phyloP scores from a whole-genome alignment of 108 stramenopile species.

The Nannochloropsis oceanica region DNA sequence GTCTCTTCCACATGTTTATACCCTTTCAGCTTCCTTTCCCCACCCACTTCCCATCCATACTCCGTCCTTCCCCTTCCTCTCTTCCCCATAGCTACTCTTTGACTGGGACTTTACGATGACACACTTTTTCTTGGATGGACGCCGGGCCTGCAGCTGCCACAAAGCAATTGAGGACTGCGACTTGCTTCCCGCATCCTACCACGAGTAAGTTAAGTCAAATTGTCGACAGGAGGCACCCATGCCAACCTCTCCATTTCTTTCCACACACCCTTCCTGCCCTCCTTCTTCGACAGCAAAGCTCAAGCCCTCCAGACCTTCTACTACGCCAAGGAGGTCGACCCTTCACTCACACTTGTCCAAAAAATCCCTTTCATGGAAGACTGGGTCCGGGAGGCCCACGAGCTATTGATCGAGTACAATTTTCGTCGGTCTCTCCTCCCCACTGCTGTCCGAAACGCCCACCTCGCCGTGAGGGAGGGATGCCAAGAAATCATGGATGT shows the following conservation, averaged over 20 bases:
- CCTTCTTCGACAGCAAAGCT: neutral
- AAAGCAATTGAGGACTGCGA: constrained; percentile 9
- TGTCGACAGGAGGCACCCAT: neutral
- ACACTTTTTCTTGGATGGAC: constrained; percentile 15
- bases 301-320: neutral
- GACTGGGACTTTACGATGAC: constrained; percentile 27
- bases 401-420: neutral
- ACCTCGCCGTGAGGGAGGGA: constrained; percentile 4
- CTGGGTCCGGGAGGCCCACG: constrained; percentile 19
- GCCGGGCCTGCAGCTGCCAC: constrained; percentile 13
- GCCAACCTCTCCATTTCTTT: neutral
- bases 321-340: constrained; percentile 6
- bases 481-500: neutral
- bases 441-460: neutral
- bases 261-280: neutral
- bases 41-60: neutral
- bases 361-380: constrained; percentile 9
- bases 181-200: constrained; percentile 1
- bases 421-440: neutral
- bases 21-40: neutral
- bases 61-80: neutral
- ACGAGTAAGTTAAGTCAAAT: neutral
- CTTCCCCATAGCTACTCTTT: neutral
- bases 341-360: neutral
- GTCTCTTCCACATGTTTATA: too few relatives aligned